Conservation (phyloP, 2,329 filamentous ascomycete genomes). For the Trichoderma koningii region DNA sequence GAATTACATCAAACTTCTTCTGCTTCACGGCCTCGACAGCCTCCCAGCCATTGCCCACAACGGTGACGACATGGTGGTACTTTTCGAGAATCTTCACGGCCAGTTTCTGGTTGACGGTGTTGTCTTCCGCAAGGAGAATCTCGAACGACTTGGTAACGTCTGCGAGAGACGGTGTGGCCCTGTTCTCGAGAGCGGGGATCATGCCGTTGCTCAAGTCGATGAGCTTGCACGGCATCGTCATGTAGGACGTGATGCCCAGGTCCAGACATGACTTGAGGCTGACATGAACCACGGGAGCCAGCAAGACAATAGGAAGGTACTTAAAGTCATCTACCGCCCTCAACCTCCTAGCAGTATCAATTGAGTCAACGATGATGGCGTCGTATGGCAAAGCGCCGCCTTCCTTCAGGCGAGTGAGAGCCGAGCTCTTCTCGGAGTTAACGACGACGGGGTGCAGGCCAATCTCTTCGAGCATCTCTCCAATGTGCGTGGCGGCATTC, state of each 20-base stretch:
- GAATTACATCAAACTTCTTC: conserved; percentile 90
- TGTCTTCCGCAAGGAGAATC: conserved; percentile 93
- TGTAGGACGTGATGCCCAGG: conserved; percentile 96
- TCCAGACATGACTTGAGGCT: conserved; percentile 92
- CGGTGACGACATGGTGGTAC: conserved; percentile 88
- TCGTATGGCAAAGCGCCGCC: conserved; percentile 74
- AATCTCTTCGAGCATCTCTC: conserved; percentile 74
- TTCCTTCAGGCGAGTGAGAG: conserved; percentile 54
- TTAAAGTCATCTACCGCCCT: conserved; percentile 93
- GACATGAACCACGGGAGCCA: conserved; percentile 86
- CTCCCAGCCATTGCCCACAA: conserved; percentile 92
- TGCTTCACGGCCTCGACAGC: conserved; percentile 90
- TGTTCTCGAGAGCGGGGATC: conserved; percentile 90
- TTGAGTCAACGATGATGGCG: conserved; percentile 93
- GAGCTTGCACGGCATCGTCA: conserved; percentile 93
- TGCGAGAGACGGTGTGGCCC: conserved; percentile 85
- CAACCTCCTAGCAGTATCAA: conserved; percentile 82
- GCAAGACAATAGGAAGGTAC: conserved; percentile 91
- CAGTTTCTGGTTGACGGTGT: conserved; percentile 92
- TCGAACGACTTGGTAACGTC: conserved; percentile 96
- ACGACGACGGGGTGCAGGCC: conserved; percentile 82
- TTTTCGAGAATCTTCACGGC: conserved; percentile 97
- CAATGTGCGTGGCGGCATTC: conserved; percentile 73
- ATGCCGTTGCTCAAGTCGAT: conserved; percentile 96
- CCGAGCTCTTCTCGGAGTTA: conserved; percentile 70